Evolutionary conservation across 306 rosid species (phyloP).

Genomic region (Calophaca sinica): DNA sequence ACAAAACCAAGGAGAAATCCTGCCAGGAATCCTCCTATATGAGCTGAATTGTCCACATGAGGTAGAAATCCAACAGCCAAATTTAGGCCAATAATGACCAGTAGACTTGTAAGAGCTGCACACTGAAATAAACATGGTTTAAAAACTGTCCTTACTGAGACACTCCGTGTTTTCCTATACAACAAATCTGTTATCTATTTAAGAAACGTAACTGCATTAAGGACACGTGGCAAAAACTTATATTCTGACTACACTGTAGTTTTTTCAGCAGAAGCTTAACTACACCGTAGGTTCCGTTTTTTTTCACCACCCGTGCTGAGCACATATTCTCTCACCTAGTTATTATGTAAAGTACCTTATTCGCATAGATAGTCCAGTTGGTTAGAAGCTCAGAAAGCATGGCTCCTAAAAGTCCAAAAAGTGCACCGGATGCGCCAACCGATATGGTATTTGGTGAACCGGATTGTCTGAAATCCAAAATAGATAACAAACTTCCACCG

Average conservation of each 20-base stretch:
- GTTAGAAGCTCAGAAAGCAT: slow-evolving; percentile 97
- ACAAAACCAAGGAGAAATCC: slow-evolving; percentile 86
- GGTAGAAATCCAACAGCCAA: slow-evolving; percentile 89
- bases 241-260: no score
- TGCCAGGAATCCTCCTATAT: slow-evolving; percentile 81
- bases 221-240: no score
- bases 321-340: no score
- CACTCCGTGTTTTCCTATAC: background rate
- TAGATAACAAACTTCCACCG: slow-evolving; percentile 79
- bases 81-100: slow-evolving; percentile 65
- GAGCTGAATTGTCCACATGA: slow-evolving; percentile 88
- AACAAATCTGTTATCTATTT: no score
- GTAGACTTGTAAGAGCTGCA: slow-evolving; percentile 63
- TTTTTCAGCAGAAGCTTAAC: no score
- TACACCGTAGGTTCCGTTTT: no score
- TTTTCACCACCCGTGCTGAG: no score
- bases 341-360: slow-evolving; percentile 55
- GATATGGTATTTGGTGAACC: slow-evolving; percentile 49
- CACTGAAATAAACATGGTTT: slow-evolving; percentile 59
- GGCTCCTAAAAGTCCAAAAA: slow-evolving; percentile 87
- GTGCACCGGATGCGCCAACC: slow-evolving; percentile 96
- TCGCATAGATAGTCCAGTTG: slow-evolving; percentile 83
- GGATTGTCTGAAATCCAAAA: slow-evolving; percentile 42
- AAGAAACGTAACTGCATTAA: no score
- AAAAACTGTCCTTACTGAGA: background rate